These are phyloP conservation scores for Trichoderma citrinoviride DNA, from an alignment of 2,329 filamentous ascomycete species.

Conservation along the genomic window DNA sequence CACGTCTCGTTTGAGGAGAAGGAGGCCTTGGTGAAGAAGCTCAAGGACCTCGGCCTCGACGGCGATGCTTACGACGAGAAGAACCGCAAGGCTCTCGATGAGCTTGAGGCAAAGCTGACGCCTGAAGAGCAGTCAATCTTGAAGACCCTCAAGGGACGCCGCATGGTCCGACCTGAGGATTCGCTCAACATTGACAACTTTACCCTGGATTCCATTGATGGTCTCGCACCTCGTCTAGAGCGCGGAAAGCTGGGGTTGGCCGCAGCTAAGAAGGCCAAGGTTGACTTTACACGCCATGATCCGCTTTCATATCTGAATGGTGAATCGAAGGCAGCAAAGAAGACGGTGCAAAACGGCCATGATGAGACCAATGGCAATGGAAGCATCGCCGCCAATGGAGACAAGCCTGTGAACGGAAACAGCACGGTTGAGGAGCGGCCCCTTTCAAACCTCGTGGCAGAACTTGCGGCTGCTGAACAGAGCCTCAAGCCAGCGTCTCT, in stretches of 20 bases:
- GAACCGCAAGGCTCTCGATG: constrained; percentile 7
- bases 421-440: not conserved
- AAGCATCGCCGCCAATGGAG: not conserved
- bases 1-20: constrained; percentile 23
- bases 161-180: constrained; percentile 34
- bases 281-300: not conserved
- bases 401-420: not conserved
- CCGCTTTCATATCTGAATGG: not conserved
- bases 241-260: not conserved
- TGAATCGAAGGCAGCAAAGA: not conserved
- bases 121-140: constrained; percentile 30
- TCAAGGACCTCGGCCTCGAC: constrained; percentile 10
- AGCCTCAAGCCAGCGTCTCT: not conserved
- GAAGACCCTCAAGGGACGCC: constrained; percentile 31
- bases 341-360: not conserved
- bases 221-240: constrained; percentile 23
- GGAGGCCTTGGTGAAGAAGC: constrained; percentile 23
- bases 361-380: not conserved
- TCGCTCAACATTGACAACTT: constrained; percentile 36
- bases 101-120: constrained; percentile 23
- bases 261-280: not conserved
- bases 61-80: not conserved
- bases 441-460: not conserved
- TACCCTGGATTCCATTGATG: constrained; percentile 29
- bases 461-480: not conserved